Evolutionary conservation across 2,329 filamentous ascomycete genomes (phyloP).

Genomic region (Fusarium irregulare): DNA sequence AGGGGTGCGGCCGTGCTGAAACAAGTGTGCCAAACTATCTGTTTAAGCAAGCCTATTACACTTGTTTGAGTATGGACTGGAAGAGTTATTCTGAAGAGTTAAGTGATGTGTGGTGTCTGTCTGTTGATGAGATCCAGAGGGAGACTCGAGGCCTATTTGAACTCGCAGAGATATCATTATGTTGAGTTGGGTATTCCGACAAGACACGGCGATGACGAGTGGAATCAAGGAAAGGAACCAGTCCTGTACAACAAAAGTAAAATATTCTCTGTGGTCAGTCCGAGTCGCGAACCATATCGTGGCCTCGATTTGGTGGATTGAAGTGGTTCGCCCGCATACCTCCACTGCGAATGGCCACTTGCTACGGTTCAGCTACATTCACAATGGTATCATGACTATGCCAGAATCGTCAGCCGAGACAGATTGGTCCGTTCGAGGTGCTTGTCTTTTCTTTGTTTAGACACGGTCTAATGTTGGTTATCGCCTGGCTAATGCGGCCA

Average conservation of each 20-base stretch:
- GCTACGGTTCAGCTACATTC: constrained; percentile 12
- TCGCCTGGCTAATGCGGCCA: constrained; percentile 18
- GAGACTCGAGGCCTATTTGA: constrained; percentile 32
- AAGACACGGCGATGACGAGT: neutral
- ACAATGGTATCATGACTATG: neutral
- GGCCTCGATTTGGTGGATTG: neutral
- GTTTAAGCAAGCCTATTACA: neutral
- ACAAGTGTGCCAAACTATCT: constrained; percentile 7
- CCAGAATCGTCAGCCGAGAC: constrained; percentile 1
- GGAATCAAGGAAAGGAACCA: neutral
- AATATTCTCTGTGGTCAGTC: neutral
- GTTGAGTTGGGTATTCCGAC: neutral
- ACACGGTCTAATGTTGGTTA: neutral
- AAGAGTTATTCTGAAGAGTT: neutral
- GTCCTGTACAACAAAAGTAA: constrained; percentile 14
- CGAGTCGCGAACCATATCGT: constrained; percentile 6
- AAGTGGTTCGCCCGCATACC: constrained; percentile 29
- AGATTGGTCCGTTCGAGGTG: neutral
- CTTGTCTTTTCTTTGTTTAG: neutral
- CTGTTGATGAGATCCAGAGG: neutral
- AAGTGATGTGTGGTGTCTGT: constrained; percentile 2
- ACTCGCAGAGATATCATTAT: neutral
- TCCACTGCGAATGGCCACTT: constrained; percentile 1
- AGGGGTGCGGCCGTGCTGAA: constrained; percentile 16
- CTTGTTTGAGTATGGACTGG: neutral